A percentile compares a stretch with the other conserved stretches of the same genome.
phyloP scores from a whole-genome alignment of 176 grass and related monocot genomes.

The Guadua angustifolia region DNA sequence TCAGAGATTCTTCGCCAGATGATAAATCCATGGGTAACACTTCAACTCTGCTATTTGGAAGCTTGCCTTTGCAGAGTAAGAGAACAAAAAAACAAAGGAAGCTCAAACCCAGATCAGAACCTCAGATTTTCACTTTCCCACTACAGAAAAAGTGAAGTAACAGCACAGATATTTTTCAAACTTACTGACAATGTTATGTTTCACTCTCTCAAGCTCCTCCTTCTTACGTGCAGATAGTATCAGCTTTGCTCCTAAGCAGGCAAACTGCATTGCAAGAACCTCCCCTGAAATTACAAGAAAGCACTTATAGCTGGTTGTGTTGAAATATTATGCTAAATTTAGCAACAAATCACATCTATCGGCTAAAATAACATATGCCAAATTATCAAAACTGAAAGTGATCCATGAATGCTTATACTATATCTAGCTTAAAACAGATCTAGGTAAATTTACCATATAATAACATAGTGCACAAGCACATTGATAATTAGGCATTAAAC shows the following conservation, averaged over 20 bases:
- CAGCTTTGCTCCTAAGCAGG: conserved; percentile 86
- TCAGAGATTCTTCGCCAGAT: conserved; percentile 71
- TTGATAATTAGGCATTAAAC: not conserved
- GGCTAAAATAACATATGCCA: not conserved
- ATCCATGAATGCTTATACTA: not conserved
- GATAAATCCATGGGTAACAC: conserved; percentile 95
- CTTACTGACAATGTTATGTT: conserved; percentile 78
- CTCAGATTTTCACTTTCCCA: not conserved
- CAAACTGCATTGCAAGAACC: conserved; percentile 82
- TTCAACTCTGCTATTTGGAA: conserved; percentile 69
- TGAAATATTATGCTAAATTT: conserved; percentile 17
- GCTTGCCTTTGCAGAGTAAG: conserved; percentile 59
- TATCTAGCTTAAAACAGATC: not conserved
- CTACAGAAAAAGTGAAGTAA: conserved; percentile 24
- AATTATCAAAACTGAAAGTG: conserved; percentile 12
- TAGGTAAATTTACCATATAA: not conserved
- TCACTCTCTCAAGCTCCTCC: conserved; percentile 80
- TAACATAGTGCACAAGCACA: not conserved
- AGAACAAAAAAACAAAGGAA: conserved; percentile 8
- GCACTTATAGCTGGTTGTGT: conserved; percentile 1
- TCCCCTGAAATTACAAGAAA: conserved; percentile 61
- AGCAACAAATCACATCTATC: not conserved
- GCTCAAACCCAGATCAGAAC: not conserved
- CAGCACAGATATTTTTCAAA: conserved; percentile 7
- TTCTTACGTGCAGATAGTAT: conserved; percentile 89